Evolutionary conservation across 2,329 filamentous ascomycete genomes (phyloP).

Genomic region (Trichoderma pleuroti): DNA sequence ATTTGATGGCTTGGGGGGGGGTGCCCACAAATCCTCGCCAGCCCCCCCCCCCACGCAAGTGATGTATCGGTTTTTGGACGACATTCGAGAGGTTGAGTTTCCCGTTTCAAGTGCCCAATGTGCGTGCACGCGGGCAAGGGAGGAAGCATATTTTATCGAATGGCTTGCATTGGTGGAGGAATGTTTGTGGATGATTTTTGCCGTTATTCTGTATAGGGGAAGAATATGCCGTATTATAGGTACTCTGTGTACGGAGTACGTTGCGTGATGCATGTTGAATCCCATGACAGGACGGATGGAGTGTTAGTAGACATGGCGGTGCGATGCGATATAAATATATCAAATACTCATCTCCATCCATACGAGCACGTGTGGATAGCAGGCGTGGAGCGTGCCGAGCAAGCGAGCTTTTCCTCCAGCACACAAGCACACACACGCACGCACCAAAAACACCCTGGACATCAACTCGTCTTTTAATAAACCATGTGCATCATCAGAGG

Average conservation of each 20-base stretch:
- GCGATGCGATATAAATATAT: background rate
- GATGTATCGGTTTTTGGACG: constrained; percentile 10
- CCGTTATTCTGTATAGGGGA: background rate
- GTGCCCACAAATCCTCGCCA: background rate
- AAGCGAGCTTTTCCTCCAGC: background rate
- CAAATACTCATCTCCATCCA: background rate
- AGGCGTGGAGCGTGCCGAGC: background rate
- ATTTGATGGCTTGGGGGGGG: background rate
- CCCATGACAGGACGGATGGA: background rate
- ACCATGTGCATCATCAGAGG: background rate
- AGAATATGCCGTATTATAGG: too few species aligned
- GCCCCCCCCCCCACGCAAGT: background rate
- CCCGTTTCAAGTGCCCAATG: background rate
- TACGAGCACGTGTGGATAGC: background rate
- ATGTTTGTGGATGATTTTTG: background rate
- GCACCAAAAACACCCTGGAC: background rate
- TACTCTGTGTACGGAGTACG: too few species aligned
- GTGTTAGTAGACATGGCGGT: background rate
- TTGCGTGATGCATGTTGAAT: too few species aligned
- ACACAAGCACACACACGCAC: background rate
- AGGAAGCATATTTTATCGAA: background rate
- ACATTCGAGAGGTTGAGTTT: background rate
- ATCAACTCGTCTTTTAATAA: too few species aligned
- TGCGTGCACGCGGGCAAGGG: background rate
- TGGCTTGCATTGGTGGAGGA: background rate